Base-by-base conservation (phyloP, 1,139 yeast species). In the Yamadazyma sp. region DNA sequence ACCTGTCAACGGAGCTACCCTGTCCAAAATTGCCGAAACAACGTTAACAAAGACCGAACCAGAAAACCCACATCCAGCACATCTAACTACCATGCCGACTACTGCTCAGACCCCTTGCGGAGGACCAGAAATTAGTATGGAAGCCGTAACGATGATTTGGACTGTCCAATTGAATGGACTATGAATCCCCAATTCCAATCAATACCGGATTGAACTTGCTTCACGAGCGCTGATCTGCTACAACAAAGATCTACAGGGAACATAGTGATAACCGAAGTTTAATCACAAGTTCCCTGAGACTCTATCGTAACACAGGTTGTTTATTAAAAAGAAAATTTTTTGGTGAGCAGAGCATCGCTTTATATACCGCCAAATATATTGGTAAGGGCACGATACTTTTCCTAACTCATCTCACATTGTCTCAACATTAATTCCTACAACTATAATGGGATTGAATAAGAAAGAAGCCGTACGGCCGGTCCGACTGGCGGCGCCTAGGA, bases 1-100 rank as follows among this genome's bases (percentile, higher is more conserved):
- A 80, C 80, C 84, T 78, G 88, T 83, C 88, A 85, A 77, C 87
- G 86, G 89, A 86, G 89, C 86, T 63, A 70, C 83, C 78, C 89
- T 82, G 89, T 74, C 73, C 64, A 70, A 80, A 59, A 66, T 67
- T 55, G 48, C 38, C 31, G 45, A 41, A 37, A 30, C 37, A 37
- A 30, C 40, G 26, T 36, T 33, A 29, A 29, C 27, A 38, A 4
- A 21, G 29, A 20, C n/a, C 31, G 13, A 31, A 26, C 14, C 7
- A 17, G 4, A 17, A 21, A 12, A 10, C 12, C 20, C 35, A 33
- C 35, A 33, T 33, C 20, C 26, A 33, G 14, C 25, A 20, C 31
- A 24, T 21, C 37, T 33, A 27, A 26, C 5, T 18, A 4, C 5
- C 26, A 17, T n/a, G 18, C 21, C 25, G 20, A 24, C 41, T 33